Conservation (phyloP, 192 early-diverging fungal genomes). For the Podochytrium sp. region DNA sequence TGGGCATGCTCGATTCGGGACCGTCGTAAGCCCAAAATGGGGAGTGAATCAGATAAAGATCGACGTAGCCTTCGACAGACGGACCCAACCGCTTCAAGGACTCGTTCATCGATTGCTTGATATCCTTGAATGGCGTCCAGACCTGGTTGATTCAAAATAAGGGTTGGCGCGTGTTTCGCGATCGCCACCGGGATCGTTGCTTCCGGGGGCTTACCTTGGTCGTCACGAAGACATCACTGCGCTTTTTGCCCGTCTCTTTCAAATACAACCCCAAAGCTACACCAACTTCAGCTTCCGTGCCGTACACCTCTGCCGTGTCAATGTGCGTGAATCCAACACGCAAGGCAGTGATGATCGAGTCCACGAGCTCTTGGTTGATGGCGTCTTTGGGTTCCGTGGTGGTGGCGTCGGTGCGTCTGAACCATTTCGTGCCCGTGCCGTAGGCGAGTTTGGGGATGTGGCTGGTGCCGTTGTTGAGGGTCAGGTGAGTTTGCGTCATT, state of each 20-base stretch:
- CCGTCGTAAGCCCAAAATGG: conserved; percentile 50
- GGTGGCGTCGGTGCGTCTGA: conserved; percentile 7
- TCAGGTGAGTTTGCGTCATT: too few relatives aligned
- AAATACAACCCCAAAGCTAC: conserved; percentile 15
- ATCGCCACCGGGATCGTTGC: background rate
- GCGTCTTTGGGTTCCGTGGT: background rate
- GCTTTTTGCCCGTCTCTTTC: conserved; percentile 44
- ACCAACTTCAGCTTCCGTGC: conserved; percentile 66
- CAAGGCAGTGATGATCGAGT: conserved; percentile 18
- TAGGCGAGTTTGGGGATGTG: conserved; percentile 30
- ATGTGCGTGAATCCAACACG: conserved; percentile 46
- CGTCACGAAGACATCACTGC: conserved; percentile 56
- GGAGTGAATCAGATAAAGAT: conserved; percentile 83
- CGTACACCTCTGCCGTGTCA: conserved; percentile 68
- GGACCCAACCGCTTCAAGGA: conserved; percentile 68
- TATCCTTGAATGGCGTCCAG: conserved; percentile 2
- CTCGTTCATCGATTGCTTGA: background rate
- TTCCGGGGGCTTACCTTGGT: conserved; percentile 28
- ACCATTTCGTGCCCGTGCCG: conserved; percentile 41
- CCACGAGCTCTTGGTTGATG: conserved; percentile 28
- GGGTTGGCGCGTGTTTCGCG: too few relatives aligned
- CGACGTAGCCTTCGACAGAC: conserved; percentile 65
- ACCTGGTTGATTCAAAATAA: too few relatives aligned
- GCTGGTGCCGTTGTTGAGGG: conserved; percentile 9
- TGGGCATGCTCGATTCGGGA: background rate